Evolutionary conservation across 768 basidiomycete species (phyloP), one percentile per base, ranked within the genome.

Genomic region (Austroboletus festivus): DNA sequence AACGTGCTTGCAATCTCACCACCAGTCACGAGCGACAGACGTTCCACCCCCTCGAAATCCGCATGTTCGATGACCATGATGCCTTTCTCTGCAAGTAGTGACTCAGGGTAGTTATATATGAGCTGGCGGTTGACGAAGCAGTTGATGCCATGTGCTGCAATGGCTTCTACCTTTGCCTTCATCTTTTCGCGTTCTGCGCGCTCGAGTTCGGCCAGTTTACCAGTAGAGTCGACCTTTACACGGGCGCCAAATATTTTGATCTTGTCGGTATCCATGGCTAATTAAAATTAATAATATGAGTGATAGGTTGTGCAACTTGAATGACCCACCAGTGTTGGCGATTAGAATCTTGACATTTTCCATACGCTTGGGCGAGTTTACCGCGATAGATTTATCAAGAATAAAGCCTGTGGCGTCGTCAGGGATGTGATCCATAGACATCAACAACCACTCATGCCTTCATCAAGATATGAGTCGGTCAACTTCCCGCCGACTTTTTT

Each of bases 241-340:
- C 93, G 80, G 0, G 96, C 95, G 37, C 96, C 96, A 53, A 99
- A 99, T 52, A 99, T 87, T 73, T 99, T 99, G 76, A 98, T 96
- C 70, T 99, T 99, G 73, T 99, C 96, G 22, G 96, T 99, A 71
- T 99, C 96, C 96, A 98, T 98, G 3, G 96, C 93, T 94, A 55
- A 35, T 7, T 6, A 48, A 41, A 11, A 18, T 42, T 15, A 9
- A 12, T 18, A 31, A 41, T 44, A n/a, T 48, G 16, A 13, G 28
- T 15, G 15, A 21, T 19, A 18, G 41, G 22, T 2, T 12, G 22
- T 28, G 10, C 8, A 24, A 28, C 18, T 21, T 10, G 28, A 10
- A 38, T 10, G 10, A 71, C 90, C 56, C 60, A 93, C 94, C 90
- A n/a, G 96, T 99, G 61, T 98, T 98, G 44, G 95, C 93, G 52